Conservation (phyloP, 257 asterid genomes). For the Solanum clarkiae region DNA sequence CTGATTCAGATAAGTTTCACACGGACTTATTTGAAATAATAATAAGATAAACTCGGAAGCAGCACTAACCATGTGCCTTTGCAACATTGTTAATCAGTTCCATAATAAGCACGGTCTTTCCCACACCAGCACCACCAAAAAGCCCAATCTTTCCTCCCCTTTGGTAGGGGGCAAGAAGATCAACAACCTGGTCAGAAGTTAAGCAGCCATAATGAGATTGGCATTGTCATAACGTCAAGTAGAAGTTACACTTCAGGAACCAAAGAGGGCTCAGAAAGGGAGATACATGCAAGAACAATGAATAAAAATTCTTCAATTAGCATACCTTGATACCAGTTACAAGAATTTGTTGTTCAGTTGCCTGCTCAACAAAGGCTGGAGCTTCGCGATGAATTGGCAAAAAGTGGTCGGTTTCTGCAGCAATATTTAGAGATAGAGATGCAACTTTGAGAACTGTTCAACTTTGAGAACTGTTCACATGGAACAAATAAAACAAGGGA, state of each 20-base stretch:
- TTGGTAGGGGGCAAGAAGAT: conserved; percentile 96
- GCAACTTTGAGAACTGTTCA: background rate
- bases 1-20: background rate
- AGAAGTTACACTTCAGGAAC: background rate
- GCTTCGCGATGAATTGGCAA: conserved; percentile 97
- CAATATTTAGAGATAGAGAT: background rate
- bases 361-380: conserved; percentile 91
- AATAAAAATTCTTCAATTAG: background rate
- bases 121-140: conserved; percentile 94
- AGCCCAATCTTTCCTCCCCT: conserved; percentile 97
- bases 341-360: conserved; percentile 91
- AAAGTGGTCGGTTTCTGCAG: conserved; percentile 73
- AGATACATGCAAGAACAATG: background rate
- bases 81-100: conserved; percentile 88
- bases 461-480: background rate
- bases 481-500: background rate
- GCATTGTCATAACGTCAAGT: background rate
- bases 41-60: background rate
- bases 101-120: conserved; percentile 88
- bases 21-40: background rate
- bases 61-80: conserved; percentile 73
- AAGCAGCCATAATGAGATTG: background rate
- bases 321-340: conserved; percentile 96
- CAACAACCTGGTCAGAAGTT: conserved; percentile 53
- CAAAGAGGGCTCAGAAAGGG: background rate